Percentiles rank a stretch among this genome's conserved stretches.
Conservation (phyloP, 192 early-diverging fungal genomes). For the Rhizophagus clarus region DNA sequence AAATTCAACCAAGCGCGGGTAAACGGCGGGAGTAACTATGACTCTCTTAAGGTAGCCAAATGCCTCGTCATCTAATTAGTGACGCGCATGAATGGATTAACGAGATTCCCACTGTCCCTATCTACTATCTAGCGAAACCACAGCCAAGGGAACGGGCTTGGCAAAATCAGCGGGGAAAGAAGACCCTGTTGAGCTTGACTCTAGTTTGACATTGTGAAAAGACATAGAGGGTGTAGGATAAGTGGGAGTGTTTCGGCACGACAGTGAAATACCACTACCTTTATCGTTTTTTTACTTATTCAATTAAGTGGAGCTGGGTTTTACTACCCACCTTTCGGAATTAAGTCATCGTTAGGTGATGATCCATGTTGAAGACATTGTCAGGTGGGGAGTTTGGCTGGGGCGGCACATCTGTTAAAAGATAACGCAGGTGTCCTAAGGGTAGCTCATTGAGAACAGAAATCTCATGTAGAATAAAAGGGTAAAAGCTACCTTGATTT, state of each 20-base stretch:
- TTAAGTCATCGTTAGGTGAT: not conserved
- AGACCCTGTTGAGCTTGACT: constrained; percentile 65
- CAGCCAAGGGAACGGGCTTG: constrained; percentile 69
- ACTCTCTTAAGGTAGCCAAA: too few species aligned
- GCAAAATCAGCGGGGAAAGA: constrained; percentile 66
- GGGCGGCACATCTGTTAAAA: constrained; percentile 80
- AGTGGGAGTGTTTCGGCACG: too few species aligned
- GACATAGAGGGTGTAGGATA: constrained; percentile 41
- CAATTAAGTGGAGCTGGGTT: too few species aligned
- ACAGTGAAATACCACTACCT: constrained; percentile 64
- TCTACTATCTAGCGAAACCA: constrained; percentile 72
- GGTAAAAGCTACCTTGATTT: constrained; percentile 76
- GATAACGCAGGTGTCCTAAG: constrained; percentile 80
- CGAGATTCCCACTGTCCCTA: constrained; percentile 63
- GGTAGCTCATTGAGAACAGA: constrained; percentile 77
- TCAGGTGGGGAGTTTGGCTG: constrained; percentile 78
- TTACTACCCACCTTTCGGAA: too few species aligned
- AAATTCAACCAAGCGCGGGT: constrained; percentile 59
- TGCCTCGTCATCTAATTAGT: constrained; percentile 56
- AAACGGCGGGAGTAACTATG: constrained; percentile 77
- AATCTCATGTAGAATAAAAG: constrained; percentile 78
- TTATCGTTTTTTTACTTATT: constrained; percentile 62
- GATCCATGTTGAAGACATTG: constrained; percentile 69
- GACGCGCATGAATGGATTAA: constrained; percentile 62
- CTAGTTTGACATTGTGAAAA: constrained; percentile 64